phyloP scores from a whole-genome alignment of 768 basidiomycete genomes.

The Suillus americanus region DNA sequence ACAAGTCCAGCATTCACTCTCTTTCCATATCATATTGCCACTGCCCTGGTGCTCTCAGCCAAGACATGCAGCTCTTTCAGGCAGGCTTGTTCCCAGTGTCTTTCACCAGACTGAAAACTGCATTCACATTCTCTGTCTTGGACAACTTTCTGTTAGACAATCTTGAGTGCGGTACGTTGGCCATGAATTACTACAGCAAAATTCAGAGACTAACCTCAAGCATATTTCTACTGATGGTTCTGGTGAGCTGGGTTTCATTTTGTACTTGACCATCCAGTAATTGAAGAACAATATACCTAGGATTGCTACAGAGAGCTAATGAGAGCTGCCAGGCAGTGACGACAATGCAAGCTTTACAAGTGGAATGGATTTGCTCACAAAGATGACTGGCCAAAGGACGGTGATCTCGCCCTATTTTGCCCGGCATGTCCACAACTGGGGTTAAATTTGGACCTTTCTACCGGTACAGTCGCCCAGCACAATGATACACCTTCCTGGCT shows the following conservation, averaged over 20 bases:
- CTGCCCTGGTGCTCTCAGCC: too few relatives aligned
- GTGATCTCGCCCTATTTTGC: slow-evolving; percentile 3
- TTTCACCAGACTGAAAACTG: not conserved
- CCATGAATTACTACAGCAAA: not conserved
- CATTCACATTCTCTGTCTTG: not conserved
- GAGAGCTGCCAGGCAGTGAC: slow-evolving; percentile 17
- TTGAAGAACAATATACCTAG: not conserved
- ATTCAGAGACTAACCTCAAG: not conserved
- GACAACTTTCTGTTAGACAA: not conserved
- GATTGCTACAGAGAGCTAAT: slow-evolving; percentile 19
- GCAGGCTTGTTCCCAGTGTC: not conserved
- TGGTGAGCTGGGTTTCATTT: not conserved
- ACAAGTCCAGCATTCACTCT: too few relatives aligned
- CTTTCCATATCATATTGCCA: too few relatives aligned
- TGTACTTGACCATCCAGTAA: not conserved
- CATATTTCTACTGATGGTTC: not conserved
- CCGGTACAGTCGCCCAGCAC: not conserved
- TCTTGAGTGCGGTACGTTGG: not conserved
- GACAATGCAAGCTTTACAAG: slow-evolving; percentile 17
- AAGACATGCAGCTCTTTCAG: too few relatives aligned
- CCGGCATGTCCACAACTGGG: not conserved
- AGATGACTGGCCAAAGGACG: not conserved
- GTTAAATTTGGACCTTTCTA: not conserved
- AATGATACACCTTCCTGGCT: not conserved
- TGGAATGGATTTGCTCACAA: slow-evolving; percentile 11